Conservation (phyloP, 495 filamentous ascomycete genomes). For the Aspergillus avenaceus region DNA sequence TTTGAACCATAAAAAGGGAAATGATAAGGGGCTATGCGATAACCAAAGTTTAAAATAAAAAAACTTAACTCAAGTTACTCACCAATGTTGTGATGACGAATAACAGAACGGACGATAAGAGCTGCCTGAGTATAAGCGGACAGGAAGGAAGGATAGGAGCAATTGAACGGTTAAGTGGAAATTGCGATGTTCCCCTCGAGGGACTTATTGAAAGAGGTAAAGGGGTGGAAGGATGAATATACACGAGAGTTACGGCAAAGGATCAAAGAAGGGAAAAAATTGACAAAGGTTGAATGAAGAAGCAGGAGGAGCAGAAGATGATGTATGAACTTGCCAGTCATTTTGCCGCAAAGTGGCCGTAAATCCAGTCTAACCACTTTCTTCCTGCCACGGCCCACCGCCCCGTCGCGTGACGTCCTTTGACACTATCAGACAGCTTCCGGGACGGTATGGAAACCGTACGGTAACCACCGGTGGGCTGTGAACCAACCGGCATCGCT, state of each 20-base stretch:
- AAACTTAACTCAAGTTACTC: slow-evolving; percentile 3
- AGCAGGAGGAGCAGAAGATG: slow-evolving; percentile 27
- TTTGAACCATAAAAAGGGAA: background rate
- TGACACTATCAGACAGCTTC: slow-evolving; percentile 27
- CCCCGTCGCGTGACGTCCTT: slow-evolving; percentile 38
- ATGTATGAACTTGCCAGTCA: slow-evolving; percentile 33
- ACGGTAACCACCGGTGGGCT: slow-evolving; percentile 17
- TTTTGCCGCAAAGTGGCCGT: slow-evolving; percentile 14
- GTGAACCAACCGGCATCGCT: slow-evolving; percentile 18
- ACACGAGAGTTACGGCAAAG: background rate
- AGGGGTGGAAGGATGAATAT: background rate
- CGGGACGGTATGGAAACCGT: slow-evolving; percentile 20
- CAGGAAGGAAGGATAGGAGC: background rate
- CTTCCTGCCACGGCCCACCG: slow-evolving; percentile 41
- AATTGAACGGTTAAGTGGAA: slow-evolving; percentile 4
- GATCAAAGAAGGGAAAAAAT: slow-evolving; percentile 10
- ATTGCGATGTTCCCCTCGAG: background rate
- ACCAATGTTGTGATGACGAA: slow-evolving; percentile 8
- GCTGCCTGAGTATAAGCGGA: slow-evolving; percentile 1
- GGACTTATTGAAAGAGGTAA: background rate
- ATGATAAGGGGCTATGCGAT: background rate
- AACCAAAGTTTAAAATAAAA: background rate
- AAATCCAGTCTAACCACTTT: slow-evolving; percentile 21
- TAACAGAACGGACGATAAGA: background rate
- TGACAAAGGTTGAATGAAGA: slow-evolving; percentile 9